Evolutionary conservation across 2,329 filamentous ascomycete species (phyloP).

Genomic region (Colletotrichum somersetense): DNA sequence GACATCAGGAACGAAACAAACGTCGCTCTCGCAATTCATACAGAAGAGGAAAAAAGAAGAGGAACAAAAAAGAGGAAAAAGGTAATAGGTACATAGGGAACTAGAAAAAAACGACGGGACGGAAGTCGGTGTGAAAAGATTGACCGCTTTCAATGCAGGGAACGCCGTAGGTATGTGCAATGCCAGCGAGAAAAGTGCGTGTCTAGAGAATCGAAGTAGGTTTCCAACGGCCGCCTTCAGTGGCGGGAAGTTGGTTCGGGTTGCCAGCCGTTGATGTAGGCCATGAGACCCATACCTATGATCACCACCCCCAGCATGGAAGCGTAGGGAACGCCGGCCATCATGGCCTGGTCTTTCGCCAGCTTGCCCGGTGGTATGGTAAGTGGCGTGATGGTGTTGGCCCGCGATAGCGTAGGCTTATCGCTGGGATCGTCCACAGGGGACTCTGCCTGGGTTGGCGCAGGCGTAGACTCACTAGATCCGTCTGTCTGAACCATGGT

Average conservation of each 20-base stretch:
- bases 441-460: conserved; percentile 39
- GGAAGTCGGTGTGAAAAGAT: conserved; percentile 31
- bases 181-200: conserved; percentile 26
- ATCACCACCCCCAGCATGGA: conserved; percentile 87
- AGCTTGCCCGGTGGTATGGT: conserved; percentile 55
- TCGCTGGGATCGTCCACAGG: conserved; percentile 53
- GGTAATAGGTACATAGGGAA: conserved; percentile 37
- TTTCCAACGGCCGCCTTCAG: conserved; percentile 41
- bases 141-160: conserved; percentile 39
- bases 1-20: conserved; percentile 29
- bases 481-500: conserved; percentile 20
- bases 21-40: conserved; percentile 26
- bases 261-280: conserved; percentile 88
- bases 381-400: conserved; percentile 63
- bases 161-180: conserved; percentile 40
- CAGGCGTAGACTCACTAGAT: conserved; percentile 28
- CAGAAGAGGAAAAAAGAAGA: conserved; percentile 6
- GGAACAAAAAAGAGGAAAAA: neutral
- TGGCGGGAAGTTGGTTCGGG: conserved; percentile 55
- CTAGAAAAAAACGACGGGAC: conserved; percentile 19
- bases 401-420: conserved; percentile 60
- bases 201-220: conserved; percentile 31
- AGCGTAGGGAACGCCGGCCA: conserved; percentile 78
- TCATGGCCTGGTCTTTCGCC: conserved; percentile 58
- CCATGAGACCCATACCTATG: conserved; percentile 86